Base-by-base conservation (phyloP, 176 grass and related monocot genomes). In the Neostapfia colusana region DNA sequence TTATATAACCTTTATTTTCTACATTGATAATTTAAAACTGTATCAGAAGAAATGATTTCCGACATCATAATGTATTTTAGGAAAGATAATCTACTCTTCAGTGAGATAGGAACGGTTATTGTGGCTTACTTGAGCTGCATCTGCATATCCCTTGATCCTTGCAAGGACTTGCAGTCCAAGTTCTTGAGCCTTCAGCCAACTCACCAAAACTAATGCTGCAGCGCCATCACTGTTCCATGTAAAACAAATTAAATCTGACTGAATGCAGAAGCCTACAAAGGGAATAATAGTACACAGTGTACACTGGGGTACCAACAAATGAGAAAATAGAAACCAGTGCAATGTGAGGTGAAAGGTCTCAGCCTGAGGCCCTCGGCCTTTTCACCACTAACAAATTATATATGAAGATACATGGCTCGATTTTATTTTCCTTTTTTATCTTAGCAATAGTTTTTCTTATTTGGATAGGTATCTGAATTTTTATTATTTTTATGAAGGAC, bases 81-180 rank as follows among this genome's bases (percentile, higher is more conserved):
- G 56, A 27, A 40, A 37, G 26, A 1, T 45, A 56, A 7, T 54
- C 44, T 65, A 45, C 11, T n/a, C 2, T 20, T 18, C 64, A 41
- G 39, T 23, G 25, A 59, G 16, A 65, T 18, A 51, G 64, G 0
- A 36, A 67, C 0, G 39, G 67, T 25, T 28, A 25, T 6, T 60
- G 28, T 70, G 28, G 25, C 75, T 82, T 88, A 98, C 95, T 57
- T 98, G 95, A 73, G 95, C 95, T 31, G 89, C 89, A 81, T 98
- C 95, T 41, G 91, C 89, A 80, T 82, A 98, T 71, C 91, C 95
- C 60, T 83, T 92, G 44, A 94, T 92, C 79, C 80, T 91, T 62
- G 89, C 95, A 67, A 94, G 82, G 20, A 98, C 89, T 43, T 83
- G 82, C 73, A 98, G 72, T 49, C 91, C 91, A 70, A 94, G 84